These are phyloP conservation scores for Saitozyma sp. DNA, from an alignment of 768 basidiomycete genomes.

Conservation along the genomic window DNA sequence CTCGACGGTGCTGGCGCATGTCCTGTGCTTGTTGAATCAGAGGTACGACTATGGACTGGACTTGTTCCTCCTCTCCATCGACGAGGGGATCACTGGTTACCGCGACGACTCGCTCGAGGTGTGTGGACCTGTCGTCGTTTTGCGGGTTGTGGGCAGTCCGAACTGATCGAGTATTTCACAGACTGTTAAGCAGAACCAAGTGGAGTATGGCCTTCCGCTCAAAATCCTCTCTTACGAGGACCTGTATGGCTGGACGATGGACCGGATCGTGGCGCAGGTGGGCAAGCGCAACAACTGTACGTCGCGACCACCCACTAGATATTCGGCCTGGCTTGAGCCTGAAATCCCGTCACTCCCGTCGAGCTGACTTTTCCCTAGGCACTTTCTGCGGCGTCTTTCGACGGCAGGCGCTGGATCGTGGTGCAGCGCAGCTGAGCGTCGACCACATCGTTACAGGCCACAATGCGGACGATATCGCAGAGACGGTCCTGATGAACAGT, in stretches of 20 bases:
- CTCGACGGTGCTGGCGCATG: slow-evolving; percentile 94
- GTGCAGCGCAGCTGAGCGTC: slow-evolving; percentile 80
- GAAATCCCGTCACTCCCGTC: neutral
- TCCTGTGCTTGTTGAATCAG: slow-evolving; percentile 93
- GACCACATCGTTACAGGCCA: slow-evolving; percentile 99
- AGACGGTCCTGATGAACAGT: slow-evolving; percentile 99
- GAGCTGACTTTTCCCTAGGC: slow-evolving; percentile 45
- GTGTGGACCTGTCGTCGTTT: slow-evolving; percentile 11
- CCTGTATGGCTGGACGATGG: slow-evolving; percentile 99
- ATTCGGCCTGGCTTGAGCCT: neutral
- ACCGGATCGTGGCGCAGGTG: slow-evolving; percentile 87
- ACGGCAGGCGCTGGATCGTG: slow-evolving; percentile 91
- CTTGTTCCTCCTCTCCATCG: slow-evolving; percentile 89
- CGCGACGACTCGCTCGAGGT: slow-evolving; percentile 96
- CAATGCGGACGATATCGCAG: slow-evolving; percentile 98
- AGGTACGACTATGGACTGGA: slow-evolving; percentile 90
- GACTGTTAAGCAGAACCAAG: slow-evolving; percentile 97
- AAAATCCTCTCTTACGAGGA: slow-evolving; percentile 96
- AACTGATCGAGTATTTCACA: slow-evolving; percentile 48
- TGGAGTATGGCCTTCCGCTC: slow-evolving; percentile 90
- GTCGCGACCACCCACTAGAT: slow-evolving; percentile 12
- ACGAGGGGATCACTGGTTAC: slow-evolving; percentile 98
- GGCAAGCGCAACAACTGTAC: slow-evolving; percentile 94
- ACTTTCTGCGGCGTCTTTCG: slow-evolving; percentile 99
- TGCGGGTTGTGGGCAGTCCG: neutral